These are phyloP conservation scores for Polytrichum commune DNA, from an alignment of 225 moss, liverwort and hornwort genomes.

Conservation along the genomic window DNA sequence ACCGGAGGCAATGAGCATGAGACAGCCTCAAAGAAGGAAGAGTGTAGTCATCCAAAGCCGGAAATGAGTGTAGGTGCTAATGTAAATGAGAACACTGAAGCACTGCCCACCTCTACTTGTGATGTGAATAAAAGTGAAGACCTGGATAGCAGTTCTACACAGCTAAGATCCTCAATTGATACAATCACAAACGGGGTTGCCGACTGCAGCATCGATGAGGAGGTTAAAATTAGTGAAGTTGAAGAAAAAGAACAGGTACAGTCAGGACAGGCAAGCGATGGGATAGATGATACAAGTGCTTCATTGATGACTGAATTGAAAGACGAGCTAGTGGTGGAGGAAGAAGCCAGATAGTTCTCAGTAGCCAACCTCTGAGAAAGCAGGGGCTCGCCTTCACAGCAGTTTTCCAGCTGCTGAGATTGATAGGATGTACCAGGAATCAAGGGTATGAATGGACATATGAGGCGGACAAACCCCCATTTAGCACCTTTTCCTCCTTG, in stretches of 20 bases:
- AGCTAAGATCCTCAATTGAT: conserved; percentile 25
- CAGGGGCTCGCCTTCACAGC: conserved; percentile 32
- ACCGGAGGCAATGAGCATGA: conserved; percentile 42
- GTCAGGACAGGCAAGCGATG: conserved; percentile 20
- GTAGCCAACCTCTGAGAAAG: conserved; percentile 6
- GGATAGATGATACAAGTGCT: conserved; percentile 10
- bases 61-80: conserved; percentile 26
- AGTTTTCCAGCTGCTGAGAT: conserved; percentile 32
- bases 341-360: conserved; percentile 21
- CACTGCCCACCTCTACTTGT: conserved; percentile 21
- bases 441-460: conserved; percentile 44
- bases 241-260: conserved; percentile 16
- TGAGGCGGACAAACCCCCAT: conserved; percentile 20
- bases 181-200: conserved; percentile 32
- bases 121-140: conserved; percentile 29
- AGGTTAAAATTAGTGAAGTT: conserved; percentile 9
- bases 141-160: conserved; percentile 30
- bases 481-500: conserved; percentile 33
- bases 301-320: conserved; percentile 14
- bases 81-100: conserved; percentile 30
- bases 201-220: conserved; percentile 43
- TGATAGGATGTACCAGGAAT: conserved; percentile 40
- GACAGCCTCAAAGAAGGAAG: conserved; percentile 35
- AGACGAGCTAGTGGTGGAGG: conserved; percentile 23
- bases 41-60: conserved; percentile 28